These are phyloP conservation scores for Astrothelium subdiscretum DNA, from an alignment of 495 filamentous ascomycete genomes.

Conservation along the genomic window DNA sequence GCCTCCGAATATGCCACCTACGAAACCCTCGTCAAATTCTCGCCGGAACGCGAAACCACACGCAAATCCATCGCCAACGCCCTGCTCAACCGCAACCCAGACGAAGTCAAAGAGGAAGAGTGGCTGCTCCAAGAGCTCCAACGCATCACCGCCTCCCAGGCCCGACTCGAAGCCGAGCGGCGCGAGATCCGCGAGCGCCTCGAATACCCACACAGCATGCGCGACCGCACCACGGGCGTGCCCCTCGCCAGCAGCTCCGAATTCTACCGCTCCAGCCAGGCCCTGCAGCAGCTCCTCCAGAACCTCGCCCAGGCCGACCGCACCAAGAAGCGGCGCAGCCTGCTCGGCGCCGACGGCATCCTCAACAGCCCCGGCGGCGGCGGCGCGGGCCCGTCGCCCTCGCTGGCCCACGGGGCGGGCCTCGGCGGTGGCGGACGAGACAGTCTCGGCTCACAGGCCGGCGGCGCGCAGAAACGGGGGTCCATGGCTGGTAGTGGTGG, in stretches of 20 bases:
- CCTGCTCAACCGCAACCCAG: slow-evolving; percentile 64
- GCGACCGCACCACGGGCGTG: slow-evolving; percentile 17
- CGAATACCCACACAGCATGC: slow-evolving; percentile 60
- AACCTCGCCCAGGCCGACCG: slow-evolving; percentile 69
- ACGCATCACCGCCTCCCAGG: slow-evolving; percentile 71
- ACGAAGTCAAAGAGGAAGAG: slow-evolving; percentile 86
- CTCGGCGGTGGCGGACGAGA: neutral
- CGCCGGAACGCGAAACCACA: slow-evolving; percentile 58
- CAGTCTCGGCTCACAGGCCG: slow-evolving; percentile 17
- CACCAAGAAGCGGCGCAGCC: slow-evolving; percentile 63
- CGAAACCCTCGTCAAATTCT: slow-evolving; percentile 76
- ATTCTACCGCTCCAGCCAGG: slow-evolving; percentile 66
- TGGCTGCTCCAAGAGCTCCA: slow-evolving; percentile 78
- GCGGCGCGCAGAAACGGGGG: neutral
- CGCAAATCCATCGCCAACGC: slow-evolving; percentile 77
- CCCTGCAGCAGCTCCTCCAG: slow-evolving; percentile 65
- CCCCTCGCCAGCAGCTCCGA: slow-evolving; percentile 28
- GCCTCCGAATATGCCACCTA: slow-evolving; percentile 66
- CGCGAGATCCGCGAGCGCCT: slow-evolving; percentile 82
- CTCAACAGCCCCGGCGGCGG: neutral
- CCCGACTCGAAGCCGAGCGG: slow-evolving; percentile 73
- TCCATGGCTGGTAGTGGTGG: neutral
- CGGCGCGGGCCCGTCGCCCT: neutral
- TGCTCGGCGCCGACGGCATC: slow-evolving; percentile 16
- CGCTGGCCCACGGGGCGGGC: neutral